Conservation (phyloP, 441 rosid genomes). For the Euphorbia celastroides region DNA sequence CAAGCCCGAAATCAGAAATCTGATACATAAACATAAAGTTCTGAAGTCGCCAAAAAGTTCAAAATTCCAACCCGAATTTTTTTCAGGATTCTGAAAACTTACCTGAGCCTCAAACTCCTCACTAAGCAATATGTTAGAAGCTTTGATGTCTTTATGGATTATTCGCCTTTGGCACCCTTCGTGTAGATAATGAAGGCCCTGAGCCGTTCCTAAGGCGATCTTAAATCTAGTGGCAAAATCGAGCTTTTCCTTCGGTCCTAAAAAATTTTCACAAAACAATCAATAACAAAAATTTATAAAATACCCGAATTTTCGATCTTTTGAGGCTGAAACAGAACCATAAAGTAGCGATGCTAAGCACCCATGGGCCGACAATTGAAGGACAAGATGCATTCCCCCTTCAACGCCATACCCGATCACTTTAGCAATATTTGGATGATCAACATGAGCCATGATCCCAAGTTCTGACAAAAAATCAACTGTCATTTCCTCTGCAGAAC, state of each 20-base stretch:
- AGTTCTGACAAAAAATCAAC: constrained; percentile 78
- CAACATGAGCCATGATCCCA: constrained; percentile 89
- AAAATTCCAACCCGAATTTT: neutral
- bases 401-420: constrained; percentile 86
- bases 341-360: constrained; percentile 83
- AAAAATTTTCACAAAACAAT: constrained; percentile 1
- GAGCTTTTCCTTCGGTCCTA: constrained; percentile 61
- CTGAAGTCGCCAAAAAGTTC: constrained; percentile 5
- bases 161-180: constrained; percentile 91
- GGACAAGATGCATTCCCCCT: constrained; percentile 95
- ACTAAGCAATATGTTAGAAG: constrained; percentile 77
- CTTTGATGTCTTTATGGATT: constrained; percentile 93
- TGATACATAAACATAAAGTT: constrained; percentile 20
- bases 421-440: constrained; percentile 87
- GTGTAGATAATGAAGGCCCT: constrained; percentile 77
- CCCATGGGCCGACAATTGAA: constrained; percentile 80
- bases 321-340: constrained; percentile 34
- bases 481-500: constrained; percentile 85
- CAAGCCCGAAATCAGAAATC: constrained; percentile 94
- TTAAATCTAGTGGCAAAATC: constrained; percentile 62
- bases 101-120: constrained; percentile 87
- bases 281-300: neutral
- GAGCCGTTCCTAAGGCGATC: constrained; percentile 75
- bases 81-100: constrained; percentile 8
- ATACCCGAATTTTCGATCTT: neutral